These are phyloP conservation scores for Acer campestre DNA, from an alignment of 345 rosid genomes.

Conservation along the genomic window DNA sequence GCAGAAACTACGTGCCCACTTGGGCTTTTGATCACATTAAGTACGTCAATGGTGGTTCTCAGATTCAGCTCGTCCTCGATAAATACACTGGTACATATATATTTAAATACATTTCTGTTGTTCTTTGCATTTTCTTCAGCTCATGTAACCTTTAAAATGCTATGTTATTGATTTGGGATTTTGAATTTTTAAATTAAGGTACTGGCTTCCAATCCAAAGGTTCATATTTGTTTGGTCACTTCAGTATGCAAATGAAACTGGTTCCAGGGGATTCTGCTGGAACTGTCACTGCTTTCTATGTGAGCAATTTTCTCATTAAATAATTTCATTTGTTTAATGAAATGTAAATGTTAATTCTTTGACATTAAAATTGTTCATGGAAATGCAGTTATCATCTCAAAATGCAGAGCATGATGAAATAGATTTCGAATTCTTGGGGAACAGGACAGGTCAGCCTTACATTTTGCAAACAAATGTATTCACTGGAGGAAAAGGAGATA, in stretches of 20 bases:
- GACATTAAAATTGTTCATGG: background rate
- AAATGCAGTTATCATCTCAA: conserved; percentile 75
- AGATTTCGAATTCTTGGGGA: conserved; percentile 92
- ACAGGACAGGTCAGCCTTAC: conserved; percentile 80
- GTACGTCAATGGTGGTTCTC: conserved; percentile 70
- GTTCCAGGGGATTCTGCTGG: conserved; percentile 89
- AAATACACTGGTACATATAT: conserved; percentile 65
- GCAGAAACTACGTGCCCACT: conserved; percentile 76
- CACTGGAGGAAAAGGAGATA: conserved; percentile 76
- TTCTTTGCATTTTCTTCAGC: background rate
- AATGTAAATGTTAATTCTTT: background rate
- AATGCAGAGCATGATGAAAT: conserved; percentile 86
- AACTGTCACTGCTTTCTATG: conserved; percentile 84
- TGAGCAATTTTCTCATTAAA: conserved; percentile 25
- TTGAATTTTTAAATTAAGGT: conserved; percentile 38
- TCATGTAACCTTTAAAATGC: too few species aligned
- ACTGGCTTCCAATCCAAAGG: conserved; percentile 92
- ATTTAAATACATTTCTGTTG: background rate
- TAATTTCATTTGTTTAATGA: too few species aligned
- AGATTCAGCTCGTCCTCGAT: conserved; percentile 71
- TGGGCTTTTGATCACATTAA: conserved; percentile 97
- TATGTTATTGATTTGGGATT: background rate
- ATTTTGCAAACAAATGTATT: conserved; percentile 84
- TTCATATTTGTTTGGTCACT: conserved; percentile 77
- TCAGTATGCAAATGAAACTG: conserved; percentile 82